A percentile compares a stretch with the other conserved stretches of the same genome.
Evolutionary conservation across 1,284 basidiomycete genomes (phyloP).

Genomic region (Somion occarium): DNA sequence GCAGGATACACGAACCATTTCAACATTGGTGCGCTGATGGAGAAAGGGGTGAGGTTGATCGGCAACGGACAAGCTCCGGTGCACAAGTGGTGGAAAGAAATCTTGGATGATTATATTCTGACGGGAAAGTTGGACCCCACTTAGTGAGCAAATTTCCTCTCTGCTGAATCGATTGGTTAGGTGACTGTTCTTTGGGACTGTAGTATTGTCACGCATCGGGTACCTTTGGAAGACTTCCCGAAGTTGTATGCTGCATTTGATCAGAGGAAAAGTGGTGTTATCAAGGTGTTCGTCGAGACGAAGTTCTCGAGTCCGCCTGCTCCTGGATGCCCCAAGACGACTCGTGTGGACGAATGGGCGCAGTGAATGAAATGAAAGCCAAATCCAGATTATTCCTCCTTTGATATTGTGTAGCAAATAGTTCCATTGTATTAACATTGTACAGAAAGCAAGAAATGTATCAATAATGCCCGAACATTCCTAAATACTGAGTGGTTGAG

Average conservation of each 20-base stretch:
- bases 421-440: too few relatives aligned
- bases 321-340: constrained; percentile 42
- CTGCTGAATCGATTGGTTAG: not conserved
- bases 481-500: too few relatives aligned
- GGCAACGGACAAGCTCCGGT: constrained; percentile 74
- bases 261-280: constrained; percentile 50
- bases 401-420: too few relatives aligned
- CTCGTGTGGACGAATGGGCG: constrained; percentile 51
- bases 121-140: constrained; percentile 68
- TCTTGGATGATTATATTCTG: constrained; percentile 58
- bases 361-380: not conserved
- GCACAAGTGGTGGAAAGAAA: constrained; percentile 71
- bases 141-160: constrained; percentile 39
- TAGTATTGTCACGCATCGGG: constrained; percentile 61
- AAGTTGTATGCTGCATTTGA: constrained; percentile 59
- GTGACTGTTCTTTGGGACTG: not conserved
- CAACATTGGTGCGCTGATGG: constrained; percentile 76
- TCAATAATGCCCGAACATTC: too few relatives aligned
- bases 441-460: too few relatives aligned
- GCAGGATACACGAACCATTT: constrained; percentile 64
- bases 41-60: constrained; percentile 67
- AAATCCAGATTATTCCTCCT: not conserved
- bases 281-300: constrained; percentile 64
- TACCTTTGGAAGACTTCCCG: constrained; percentile 58
- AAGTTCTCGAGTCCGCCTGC: constrained; percentile 44